Base-by-base conservation (phyloP, 768 basidiomycete genomes). In the Lactifluus hygrophoroides region DNA sequence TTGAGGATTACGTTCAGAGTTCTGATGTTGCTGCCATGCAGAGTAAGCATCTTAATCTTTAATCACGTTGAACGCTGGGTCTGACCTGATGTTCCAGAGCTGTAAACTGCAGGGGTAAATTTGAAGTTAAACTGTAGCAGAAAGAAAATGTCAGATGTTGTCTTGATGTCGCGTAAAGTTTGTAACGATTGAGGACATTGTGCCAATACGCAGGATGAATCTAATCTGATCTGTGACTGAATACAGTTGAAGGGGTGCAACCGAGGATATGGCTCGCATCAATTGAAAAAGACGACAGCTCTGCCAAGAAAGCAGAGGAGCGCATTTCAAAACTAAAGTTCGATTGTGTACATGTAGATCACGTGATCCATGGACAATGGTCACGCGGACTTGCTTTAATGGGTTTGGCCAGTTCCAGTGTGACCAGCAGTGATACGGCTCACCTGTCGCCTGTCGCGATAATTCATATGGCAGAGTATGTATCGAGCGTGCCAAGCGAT, bases 11-110 rank as follows among this genome's bases (percentile, higher is more conserved):
- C 68, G 83, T 95, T 63, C 94, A 96, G 79, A 93, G 90, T 72
- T 78, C 88, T 30, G 94, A 97, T 71, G 72, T 97, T 62, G 85
- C 88, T 64, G 94, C 92, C 61, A 94, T 94, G 92, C 92, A 94
- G 74, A 94, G 90, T 92, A 70, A 64, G 75, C 67, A 9, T 52
- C n/a, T 19, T 19, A 4, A 3, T 3, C 17, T 45, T 47, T 38
- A 11, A 48, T 38, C 27, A 10, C 4, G 9, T 46, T 42, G 27
- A 32, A 11, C 23, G n/a, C 5, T 7, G 42, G n/a, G 19, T 51
- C 65, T 54, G 32, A 51, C 51, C 28, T 25, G 40, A 45, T 37
- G 17, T 44, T 30, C 16, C 50, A 61, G 59, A 77, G 72, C 62
- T 84, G 77, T 46, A 91, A 93, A 27, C 14, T 48, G 46, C 21